phyloP scores from a whole-genome alignment of 345 rosid species.

The Salix exigua region DNA sequence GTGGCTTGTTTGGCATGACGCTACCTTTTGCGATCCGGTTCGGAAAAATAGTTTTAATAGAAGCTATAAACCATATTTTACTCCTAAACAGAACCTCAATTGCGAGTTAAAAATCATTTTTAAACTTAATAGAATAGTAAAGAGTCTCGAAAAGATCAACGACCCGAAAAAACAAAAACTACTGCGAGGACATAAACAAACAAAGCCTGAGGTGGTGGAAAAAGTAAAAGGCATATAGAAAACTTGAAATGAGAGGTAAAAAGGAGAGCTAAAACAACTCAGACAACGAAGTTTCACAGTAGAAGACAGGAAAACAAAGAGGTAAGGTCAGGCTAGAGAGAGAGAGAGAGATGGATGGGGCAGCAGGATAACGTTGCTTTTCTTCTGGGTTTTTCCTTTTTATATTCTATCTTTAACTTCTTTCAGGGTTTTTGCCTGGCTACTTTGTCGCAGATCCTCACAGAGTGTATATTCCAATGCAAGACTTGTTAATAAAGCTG shows the following conservation, averaged over 20 bases:
- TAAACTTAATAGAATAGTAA: too few species aligned
- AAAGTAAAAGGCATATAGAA: not conserved
- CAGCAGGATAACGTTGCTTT: constrained; percentile 26
- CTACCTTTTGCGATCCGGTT: too few species aligned
- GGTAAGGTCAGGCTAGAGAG: constrained; percentile 23
- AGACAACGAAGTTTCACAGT: constrained; percentile 36
- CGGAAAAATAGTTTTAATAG: too few species aligned
- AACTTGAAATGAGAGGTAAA: constrained; percentile 18
- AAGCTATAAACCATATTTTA: too few species aligned
- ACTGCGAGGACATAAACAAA: too few species aligned
- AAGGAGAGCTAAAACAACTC: constrained; percentile 14
- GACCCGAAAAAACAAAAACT: too few species aligned
- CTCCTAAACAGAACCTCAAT: too few species aligned
- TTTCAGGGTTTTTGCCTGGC: constrained; percentile 10
- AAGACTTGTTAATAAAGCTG: too few species aligned
- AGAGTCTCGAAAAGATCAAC: too few species aligned
- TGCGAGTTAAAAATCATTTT: too few species aligned
- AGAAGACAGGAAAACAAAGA: constrained; percentile 37
- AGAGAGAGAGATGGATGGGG: constrained; percentile 1
- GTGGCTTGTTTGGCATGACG: not conserved
- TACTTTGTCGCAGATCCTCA: constrained; percentile 1
- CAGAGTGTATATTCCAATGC: not conserved
- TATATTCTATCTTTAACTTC: constrained; percentile 23
- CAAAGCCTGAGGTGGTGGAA: not conserved
- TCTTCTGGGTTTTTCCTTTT: constrained; percentile 9